These are phyloP conservation scores for Yamadazyma insecticola DNA, from an alignment of 805 yeast species.

Conservation along the genomic window DNA sequence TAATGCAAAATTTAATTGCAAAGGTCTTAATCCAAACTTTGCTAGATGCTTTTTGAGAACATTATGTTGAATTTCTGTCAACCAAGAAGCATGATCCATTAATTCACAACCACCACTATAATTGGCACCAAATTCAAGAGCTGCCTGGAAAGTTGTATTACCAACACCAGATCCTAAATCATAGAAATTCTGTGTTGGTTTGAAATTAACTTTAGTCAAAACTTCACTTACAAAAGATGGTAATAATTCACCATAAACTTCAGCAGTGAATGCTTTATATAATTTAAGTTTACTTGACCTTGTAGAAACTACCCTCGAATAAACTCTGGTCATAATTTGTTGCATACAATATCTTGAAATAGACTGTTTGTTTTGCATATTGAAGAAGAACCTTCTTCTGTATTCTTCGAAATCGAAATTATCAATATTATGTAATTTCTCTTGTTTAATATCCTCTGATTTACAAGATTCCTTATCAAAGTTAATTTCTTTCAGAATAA, in stretches of 20 bases:
- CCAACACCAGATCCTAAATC: constrained; percentile 96
- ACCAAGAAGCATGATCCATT: constrained; percentile 73
- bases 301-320: constrained; percentile 76
- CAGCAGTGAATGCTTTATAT: constrained; percentile 84
- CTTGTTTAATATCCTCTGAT: too few relatives aligned
- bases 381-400: constrained; percentile 14
- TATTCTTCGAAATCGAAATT: too few relatives aligned
- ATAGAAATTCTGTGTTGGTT: constrained; percentile 56
- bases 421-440: too few relatives aligned
- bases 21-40: constrained; percentile 60
- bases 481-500: too few relatives aligned
- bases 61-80: constrained; percentile 55
- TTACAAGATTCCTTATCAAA: too few relatives aligned
- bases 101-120: constrained; percentile 84
- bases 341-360: constrained; percentile 46
- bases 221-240: constrained; percentile 72
- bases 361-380: constrained; percentile 15
- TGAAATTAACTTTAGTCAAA: constrained; percentile 51
- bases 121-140: constrained; percentile 75
- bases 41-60: constrained; percentile 57
- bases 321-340: constrained; percentile 67
- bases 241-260: constrained; percentile 85
- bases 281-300: constrained; percentile 56
- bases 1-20: constrained; percentile 54
- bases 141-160: constrained; percentile 84